phyloP scores from a whole-genome alignment of 2,329 filamentous ascomycete species.

The Nectriaceae sp. region DNA sequence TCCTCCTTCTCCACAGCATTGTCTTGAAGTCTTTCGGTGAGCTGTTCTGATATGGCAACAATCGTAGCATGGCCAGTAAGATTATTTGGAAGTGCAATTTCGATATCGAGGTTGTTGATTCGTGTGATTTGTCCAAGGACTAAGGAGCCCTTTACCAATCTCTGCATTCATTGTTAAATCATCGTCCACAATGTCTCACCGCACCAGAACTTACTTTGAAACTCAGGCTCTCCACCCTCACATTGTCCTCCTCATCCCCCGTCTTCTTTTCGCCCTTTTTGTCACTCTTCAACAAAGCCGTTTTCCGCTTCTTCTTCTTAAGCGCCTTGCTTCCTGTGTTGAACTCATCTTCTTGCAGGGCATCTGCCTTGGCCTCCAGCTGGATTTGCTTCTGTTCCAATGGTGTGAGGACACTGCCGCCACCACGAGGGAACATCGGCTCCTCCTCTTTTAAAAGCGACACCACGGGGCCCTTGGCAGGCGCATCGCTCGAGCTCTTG shows the following conservation, averaged over 20 bases:
- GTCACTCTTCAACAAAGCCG: constrained; percentile 52
- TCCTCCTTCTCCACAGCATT: constrained; percentile 56
- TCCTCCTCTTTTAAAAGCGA: constrained; percentile 73
- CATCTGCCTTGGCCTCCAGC: constrained; percentile 89
- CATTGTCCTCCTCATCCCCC: constrained; percentile 51
- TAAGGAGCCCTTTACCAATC: constrained; percentile 80
- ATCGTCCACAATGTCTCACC: constrained; percentile 8
- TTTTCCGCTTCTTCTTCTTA: constrained; percentile 60
- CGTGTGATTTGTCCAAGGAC: constrained; percentile 84
- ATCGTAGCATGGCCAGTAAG: constrained; percentile 86
- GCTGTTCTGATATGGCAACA: constrained; percentile 81
- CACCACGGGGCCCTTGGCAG: constrained; percentile 38
- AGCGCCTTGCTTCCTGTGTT: constrained; percentile 46
- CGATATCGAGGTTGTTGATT: constrained; percentile 78
- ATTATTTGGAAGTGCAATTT: constrained; percentile 88
- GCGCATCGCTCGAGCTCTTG: constrained; percentile 28
- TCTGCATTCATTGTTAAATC: constrained; percentile 51
- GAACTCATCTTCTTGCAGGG: constrained; percentile 80
- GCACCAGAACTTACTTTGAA: constrained; percentile 68
- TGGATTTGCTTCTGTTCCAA: constrained; percentile 96
- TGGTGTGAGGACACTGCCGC: constrained; percentile 85
- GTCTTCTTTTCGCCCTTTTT: constrained; percentile 47
- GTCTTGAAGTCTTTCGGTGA: constrained; percentile 76
- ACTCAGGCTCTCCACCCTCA: constrained; percentile 84
- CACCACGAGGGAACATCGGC: constrained; percentile 87